Evolutionary conservation across 1,284 basidiomycete genomes (phyloP).

Genomic region (Microbotryum intermedium): DNA sequence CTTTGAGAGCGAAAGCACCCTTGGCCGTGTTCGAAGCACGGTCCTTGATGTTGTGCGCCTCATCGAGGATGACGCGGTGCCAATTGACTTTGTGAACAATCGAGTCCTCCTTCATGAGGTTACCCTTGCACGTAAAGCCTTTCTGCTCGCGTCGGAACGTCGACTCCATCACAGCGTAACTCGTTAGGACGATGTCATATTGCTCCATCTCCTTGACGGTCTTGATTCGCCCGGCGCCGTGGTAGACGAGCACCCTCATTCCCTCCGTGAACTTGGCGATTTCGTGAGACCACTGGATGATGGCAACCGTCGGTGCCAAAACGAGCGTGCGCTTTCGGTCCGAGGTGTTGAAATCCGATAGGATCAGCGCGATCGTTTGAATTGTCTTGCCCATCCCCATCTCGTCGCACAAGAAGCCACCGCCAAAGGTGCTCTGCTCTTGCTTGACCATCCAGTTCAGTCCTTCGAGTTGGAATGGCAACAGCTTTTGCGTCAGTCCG

Average conservation of each 20-base stretch:
- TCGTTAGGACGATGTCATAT: slow-evolving; percentile 63
- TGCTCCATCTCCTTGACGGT: slow-evolving; percentile 62
- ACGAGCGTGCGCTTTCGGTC: slow-evolving; percentile 72
- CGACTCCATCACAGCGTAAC: slow-evolving; percentile 71
- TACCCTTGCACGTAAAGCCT: slow-evolving; percentile 79
- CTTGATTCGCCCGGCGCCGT: slow-evolving; percentile 57
- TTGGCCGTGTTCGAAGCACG: slow-evolving; percentile 92
- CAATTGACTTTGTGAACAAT: slow-evolving; percentile 78
- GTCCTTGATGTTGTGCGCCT: slow-evolving; percentile 94
- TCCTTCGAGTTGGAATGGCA: slow-evolving; percentile 80
- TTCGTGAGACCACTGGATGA: slow-evolving; percentile 98
- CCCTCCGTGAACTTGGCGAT: slow-evolving; percentile 52
- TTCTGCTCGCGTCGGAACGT: slow-evolving; percentile 85
- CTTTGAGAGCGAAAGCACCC: slow-evolving; percentile 78
- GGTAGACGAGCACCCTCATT: slow-evolving; percentile 72
- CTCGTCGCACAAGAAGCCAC: slow-evolving; percentile 81
- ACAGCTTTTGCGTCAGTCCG: slow-evolving; percentile 56
- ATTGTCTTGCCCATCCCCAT: slow-evolving; percentile 96
- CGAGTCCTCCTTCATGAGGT: slow-evolving; percentile 80
- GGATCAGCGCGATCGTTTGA: slow-evolving; percentile 84
- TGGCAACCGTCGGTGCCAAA: slow-evolving; percentile 71
- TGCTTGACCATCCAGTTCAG: slow-evolving; percentile 94
- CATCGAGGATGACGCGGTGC: slow-evolving; percentile 72
- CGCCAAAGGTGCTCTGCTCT: slow-evolving; percentile 79
- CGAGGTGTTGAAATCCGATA: slow-evolving; percentile 51